phyloP scores from a whole-genome alignment of 257 asterid species.

The Solanum pinnatisectum region DNA sequence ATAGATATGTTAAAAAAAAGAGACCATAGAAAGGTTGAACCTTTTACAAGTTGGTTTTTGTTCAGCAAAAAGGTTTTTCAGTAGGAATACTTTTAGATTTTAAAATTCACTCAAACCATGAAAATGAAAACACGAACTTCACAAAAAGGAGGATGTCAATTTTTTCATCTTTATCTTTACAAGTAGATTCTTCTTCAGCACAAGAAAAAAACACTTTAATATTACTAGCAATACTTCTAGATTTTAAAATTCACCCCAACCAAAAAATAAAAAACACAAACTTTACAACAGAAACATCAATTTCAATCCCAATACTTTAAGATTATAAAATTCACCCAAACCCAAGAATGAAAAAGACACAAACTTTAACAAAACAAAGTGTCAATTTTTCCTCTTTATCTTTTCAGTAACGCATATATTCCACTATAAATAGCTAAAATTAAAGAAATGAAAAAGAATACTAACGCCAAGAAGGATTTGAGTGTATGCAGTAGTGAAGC shows the following conservation, averaged over 20 bases:
- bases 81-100: background rate
- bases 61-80: background rate
- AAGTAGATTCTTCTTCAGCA: background rate
- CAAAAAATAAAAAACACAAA: background rate
- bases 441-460: background rate
- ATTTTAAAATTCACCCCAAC: background rate
- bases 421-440: background rate
- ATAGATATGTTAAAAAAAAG: background rate
- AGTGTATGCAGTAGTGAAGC: conserved; percentile 95
- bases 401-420: background rate
- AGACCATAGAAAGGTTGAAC: background rate
- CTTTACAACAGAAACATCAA: background rate
- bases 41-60: background rate
- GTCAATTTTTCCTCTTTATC: background rate
- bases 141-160: background rate
- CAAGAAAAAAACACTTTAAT: background rate
- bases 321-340: background rate
- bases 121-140: background rate
- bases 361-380: background rate
- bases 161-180: background rate
- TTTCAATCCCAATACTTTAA: background rate
- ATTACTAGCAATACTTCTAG: background rate
- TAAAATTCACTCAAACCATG: background rate
- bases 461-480: conserved; percentile 91
- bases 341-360: background rate